phyloP scores from a whole-genome alignment of 208 protist genomes.

The Acanthamoeba royreba region DNA sequence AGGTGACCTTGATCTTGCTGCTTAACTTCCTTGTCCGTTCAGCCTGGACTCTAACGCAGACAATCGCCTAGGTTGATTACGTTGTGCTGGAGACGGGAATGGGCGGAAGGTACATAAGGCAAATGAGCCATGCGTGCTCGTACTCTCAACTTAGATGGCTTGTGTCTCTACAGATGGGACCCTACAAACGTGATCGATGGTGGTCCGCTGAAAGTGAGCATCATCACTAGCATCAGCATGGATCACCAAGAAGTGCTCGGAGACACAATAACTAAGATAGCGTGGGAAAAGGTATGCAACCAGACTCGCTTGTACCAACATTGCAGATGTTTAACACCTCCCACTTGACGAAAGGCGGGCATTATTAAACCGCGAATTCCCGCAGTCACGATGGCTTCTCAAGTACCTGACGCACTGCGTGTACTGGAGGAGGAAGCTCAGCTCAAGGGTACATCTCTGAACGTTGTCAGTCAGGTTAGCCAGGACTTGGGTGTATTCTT shows the following conservation, averaged over 20 bases:
- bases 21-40: not conserved
- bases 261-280: not conserved
- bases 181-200: not conserved
- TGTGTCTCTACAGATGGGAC: not conserved
- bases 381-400: not conserved
- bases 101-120: not conserved
- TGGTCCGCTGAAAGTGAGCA: not conserved
- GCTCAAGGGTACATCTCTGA: not conserved
- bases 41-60: no score
- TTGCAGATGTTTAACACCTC: not conserved
- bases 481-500: no score
- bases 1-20: not conserved
- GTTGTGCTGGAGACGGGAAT: not conserved
- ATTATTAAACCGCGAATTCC: not conserved
- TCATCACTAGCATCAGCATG: conserved; percentile 15
- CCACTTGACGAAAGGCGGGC: not conserved
- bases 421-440: not conserved
- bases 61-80: not conserved
- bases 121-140: not conserved
- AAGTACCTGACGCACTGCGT: not conserved
- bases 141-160: not conserved
- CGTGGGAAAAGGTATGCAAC: not conserved
- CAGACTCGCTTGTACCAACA: not conserved
- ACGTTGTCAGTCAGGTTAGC: not conserved
- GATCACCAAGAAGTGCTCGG: not conserved